These are phyloP conservation scores for Tanacetum coccineum DNA, from an alignment of 129 eudicot species.

Conservation along the genomic window DNA sequence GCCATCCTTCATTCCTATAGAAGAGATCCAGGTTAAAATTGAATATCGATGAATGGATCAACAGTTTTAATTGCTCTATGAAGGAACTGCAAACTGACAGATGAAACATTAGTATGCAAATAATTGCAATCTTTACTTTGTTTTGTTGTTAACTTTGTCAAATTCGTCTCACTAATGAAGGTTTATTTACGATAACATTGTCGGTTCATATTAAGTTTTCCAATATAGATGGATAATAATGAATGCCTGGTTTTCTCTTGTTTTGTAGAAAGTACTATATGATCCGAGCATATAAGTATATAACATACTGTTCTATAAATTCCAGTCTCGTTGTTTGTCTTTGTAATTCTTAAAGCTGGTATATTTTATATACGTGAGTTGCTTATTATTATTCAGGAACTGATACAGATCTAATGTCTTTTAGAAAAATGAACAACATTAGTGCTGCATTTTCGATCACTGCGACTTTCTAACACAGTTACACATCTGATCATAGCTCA, in stretches of 20 bases:
- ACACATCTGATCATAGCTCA: conserved; percentile 4
- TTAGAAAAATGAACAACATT: neutral
- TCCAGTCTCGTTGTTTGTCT: neutral
- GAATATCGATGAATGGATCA: neutral
- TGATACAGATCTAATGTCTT: neutral
- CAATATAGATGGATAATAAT: neutral
- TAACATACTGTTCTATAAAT: neutral
- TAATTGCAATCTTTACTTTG: neutral
- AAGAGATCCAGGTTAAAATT: neutral
- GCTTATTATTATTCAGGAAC: neutral
- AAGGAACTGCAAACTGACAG: neutral
- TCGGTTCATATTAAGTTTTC: neutral
- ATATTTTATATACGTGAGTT: neutral
- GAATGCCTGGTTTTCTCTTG: neutral
- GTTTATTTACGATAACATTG: too few species aligned
- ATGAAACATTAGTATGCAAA: too few species aligned
- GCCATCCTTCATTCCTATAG: neutral
- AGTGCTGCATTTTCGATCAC: neutral
- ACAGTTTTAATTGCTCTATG: neutral
- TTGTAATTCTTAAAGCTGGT: neutral
- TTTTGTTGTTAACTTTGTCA: neutral
- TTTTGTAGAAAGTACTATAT: neutral
- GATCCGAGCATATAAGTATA: neutral
- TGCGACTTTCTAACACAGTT: too few species aligned
- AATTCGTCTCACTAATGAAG: neutral